These are phyloP conservation scores for Penicillium roqueforti DNA, from an alignment of 495 filamentous ascomycete species.

Conservation along the genomic window DNA sequence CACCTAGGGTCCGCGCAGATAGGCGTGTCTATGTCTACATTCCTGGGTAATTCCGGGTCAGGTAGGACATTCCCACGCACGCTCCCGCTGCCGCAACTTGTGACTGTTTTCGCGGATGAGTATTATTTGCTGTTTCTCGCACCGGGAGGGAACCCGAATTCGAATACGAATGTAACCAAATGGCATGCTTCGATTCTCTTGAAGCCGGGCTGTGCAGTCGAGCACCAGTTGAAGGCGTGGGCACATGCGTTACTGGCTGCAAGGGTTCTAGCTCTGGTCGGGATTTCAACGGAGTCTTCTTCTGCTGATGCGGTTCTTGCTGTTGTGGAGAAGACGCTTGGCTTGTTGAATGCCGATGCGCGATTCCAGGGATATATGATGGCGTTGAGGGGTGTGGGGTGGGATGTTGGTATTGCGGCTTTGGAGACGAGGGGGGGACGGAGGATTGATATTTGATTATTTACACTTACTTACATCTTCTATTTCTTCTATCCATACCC, in stretches of 20 bases:
- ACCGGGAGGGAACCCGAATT: too few relatives aligned
- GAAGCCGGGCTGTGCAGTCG: conserved; percentile 51
- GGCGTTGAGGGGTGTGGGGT: conserved; percentile 47
- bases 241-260: conserved; percentile 63
- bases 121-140: conserved; percentile 31
- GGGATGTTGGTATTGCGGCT: conserved; percentile 55
- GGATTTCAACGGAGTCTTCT: not conserved
- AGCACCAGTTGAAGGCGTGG: conserved; percentile 65
- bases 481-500: not conserved
- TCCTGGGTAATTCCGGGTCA: conserved; percentile 12
- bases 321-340: conserved; percentile 18
- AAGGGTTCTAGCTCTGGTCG: conserved; percentile 11
- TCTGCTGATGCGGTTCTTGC: conserved; percentile 4
- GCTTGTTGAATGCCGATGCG: conserved; percentile 31
- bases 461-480: not conserved
- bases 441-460: conserved; percentile 24
- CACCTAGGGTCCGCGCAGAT: conserved; percentile 31
- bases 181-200: conserved; percentile 56
- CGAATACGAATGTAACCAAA: too few relatives aligned
- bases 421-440: conserved; percentile 54
- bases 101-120: conserved; percentile 28
- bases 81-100: conserved; percentile 19
- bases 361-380: conserved; percentile 40
- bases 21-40: conserved; percentile 30
- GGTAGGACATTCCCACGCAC: conserved; percentile 4